Evolutionary conservation across 768 basidiomycete species (phyloP), one percentile per base, ranked within the genome.

Genomic region (Lentinula sp.): DNA sequence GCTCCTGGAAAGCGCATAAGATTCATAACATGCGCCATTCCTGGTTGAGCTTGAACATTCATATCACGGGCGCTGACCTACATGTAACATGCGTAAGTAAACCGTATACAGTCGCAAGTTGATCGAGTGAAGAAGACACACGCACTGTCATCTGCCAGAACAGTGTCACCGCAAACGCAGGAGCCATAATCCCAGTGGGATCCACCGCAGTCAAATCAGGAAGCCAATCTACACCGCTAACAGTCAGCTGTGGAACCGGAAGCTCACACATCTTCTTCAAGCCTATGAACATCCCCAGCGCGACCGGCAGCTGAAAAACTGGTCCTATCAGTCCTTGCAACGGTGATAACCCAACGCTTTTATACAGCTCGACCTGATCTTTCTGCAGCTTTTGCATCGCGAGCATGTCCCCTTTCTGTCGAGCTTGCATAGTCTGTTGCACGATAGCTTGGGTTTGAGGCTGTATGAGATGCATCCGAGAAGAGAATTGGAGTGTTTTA

Each of bases 251-350:
- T 57, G 79, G 79, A 18, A 97, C 71, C 0, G 92, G 91, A 49
- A 87, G 70, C 53, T 79, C 76, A 65, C 87, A 86, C 77, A 98
- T 80, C 51, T 75, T 76, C 73, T 84, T 85, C 59, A 96, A 70
- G 16, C 84, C 92, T 65, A 93, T 87, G 80, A 98, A 98, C 75
- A 92, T 74, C 13, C 87, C 86, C 35, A 97, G 73, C 50, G 89
- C 87, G 46, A 93, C 77, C 1, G 91, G 85, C 21, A 93, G 69
- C 71, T 96, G 94, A 0, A 88, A 66, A 59, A 94, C 62, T 0
- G 18, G 74, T 11, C 57, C 62, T 59, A 79, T 75, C 15, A 84
- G 55, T 63, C 85, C 75, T 43, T 78, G 76, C 13, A 75, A 63
- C 60, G 89, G 79, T 15, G 37, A 40, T 51, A 92, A 85, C 28